Evolutionary conservation across 352 stramenopile genomes (phyloP), one percentile per base, ranked within the genome.

Genomic region (Phytophthora crassamura): DNA sequence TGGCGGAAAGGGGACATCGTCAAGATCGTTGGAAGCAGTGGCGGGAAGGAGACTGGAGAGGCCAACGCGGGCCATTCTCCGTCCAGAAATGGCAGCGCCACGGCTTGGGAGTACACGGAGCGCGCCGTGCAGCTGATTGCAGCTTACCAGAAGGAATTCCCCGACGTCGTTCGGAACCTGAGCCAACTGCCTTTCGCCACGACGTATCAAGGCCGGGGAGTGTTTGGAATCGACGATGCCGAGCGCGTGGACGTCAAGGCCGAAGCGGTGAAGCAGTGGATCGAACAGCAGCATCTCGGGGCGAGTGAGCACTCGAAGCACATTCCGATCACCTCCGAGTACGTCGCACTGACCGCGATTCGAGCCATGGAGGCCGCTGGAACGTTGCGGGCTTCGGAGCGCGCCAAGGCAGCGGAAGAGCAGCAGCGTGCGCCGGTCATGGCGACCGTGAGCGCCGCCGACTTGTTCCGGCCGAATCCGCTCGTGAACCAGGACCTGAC

Each of bases 41-140:
- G 67, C 8, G 59, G 83, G 14, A 51, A 48, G 10, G 67, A 64
- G 10, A 39, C 22, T 1, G 51, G 36, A 25, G 40, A 41, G 39
- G 33, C 45, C 12, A 59, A 48, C 33, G 59, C 39, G 3, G 36
- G 50, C 10, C 33, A 33, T 5, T 42, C 57, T 35, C 40, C 55
- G 10, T 5, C 34, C 18, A 54, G 41, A 46, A 70, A 68, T 59
- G 57, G 63, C 5, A 65, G 64, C 40, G 43, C 71, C 39, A 88
- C 77, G 5, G 77, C 74, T n/a, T 99, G 97, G 97, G 95, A 99
- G 78, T 99, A 98, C 76, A 98, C 96, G 4, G 91, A 97, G 46
- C 96, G 94, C 35, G 97, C 97, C 6, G 84, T 99, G 20, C 78
- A 95, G 15, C 84, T 99, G 35, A 85, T 99, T 45, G 84, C 90